Base-by-base conservation (phyloP, 2,329 filamentous ascomycete species). In the Corinectria fuckeliana region DNA sequence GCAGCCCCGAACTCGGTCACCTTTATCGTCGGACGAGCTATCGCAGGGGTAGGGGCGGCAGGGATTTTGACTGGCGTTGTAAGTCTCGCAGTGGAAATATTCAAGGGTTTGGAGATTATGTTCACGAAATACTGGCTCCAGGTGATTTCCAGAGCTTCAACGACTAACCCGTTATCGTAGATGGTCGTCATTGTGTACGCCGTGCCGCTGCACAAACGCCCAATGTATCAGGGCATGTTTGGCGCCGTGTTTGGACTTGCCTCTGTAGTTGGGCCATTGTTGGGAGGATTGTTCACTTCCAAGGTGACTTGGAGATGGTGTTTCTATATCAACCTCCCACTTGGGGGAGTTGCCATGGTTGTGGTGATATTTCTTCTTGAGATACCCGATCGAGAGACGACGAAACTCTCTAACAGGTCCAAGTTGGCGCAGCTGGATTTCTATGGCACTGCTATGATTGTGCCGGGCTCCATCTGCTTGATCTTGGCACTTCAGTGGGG, bases 391-490 rank as follows among this genome's bases (percentile, higher is more conserved):
- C 47, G 45, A 41, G 56, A 52, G 21, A 61, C 60, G 34, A 60
- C 36, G 18, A 58, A 73, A 14, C n/a, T 53, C 7, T 62, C 69
- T 1, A 38, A 77, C 8, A 72, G 70, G 61, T 69, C 77, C 47
- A 80, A 82, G 50, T 62, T 84, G 51, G 75, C 76, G 64, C 78
- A 80, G 2, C 72, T 86, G 38, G 84, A 87, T 59, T 79, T 81
- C 0, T 68, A 85, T 2, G 85, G 86, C 14, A 85, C 82, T 13
- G 11, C 56, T 13, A 60, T 81, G 5, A 77, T 85, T 61, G 81
- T 88, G 57, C 85, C 85, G 0, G 79, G 79, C 7, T 75, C 79
- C 4, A 67, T 81, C 30, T 82, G 79, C 56, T 71, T 83, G 6
- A 64, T 82, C 1, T 68, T 84, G 16, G 81, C 80, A 10, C 70